Conservation (phyloP, 2,329 filamentous ascomycete species). For the Penicillium aurantiogriseum region DNA sequence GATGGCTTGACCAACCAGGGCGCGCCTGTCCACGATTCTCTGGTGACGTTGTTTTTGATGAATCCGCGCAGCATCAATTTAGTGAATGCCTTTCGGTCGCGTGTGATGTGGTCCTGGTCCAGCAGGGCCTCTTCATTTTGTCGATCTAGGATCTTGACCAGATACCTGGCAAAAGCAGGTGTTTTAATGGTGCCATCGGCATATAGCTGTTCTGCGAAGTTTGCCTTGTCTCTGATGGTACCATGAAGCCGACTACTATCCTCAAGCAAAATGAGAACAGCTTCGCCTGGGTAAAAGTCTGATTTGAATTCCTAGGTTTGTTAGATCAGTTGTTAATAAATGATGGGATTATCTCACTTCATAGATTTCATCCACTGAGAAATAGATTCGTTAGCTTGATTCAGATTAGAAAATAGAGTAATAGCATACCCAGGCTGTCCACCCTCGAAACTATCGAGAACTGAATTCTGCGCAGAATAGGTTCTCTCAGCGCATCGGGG, state of each 20-base stretch:
- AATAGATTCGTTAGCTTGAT: constrained; percentile 20
- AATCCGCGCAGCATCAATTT: constrained; percentile 92
- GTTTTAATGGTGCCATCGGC: constrained; percentile 69
- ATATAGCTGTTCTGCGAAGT: constrained; percentile 59
- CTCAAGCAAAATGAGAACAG: constrained; percentile 69
- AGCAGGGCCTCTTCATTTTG: constrained; percentile 72
- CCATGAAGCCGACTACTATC: constrained; percentile 70
- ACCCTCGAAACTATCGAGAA: constrained; percentile 87
- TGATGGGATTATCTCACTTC: constrained; percentile 40
- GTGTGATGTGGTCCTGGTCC: constrained; percentile 75
- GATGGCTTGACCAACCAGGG: constrained; percentile 92
- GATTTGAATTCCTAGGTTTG: constrained; percentile 66
- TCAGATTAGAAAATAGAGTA: neutral
- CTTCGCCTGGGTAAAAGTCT: constrained; percentile 88
- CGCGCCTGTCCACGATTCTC: constrained; percentile 92
- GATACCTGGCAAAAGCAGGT: constrained; percentile 71
- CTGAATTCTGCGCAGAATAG: constrained; percentile 85
- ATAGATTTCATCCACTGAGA: constrained; percentile 50
- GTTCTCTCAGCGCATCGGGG: constrained; percentile 85
- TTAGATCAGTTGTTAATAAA: constrained; percentile 14
- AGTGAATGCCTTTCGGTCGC: constrained; percentile 88
- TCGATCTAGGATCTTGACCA: constrained; percentile 70
- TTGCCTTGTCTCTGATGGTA: constrained; percentile 79
- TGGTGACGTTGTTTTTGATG: constrained; percentile 88
- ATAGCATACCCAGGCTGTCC: constrained; percentile 63